phyloP scores from a whole-genome alignment of 225 moss, liverwort and hornwort species.

The Asterella californica region DNA sequence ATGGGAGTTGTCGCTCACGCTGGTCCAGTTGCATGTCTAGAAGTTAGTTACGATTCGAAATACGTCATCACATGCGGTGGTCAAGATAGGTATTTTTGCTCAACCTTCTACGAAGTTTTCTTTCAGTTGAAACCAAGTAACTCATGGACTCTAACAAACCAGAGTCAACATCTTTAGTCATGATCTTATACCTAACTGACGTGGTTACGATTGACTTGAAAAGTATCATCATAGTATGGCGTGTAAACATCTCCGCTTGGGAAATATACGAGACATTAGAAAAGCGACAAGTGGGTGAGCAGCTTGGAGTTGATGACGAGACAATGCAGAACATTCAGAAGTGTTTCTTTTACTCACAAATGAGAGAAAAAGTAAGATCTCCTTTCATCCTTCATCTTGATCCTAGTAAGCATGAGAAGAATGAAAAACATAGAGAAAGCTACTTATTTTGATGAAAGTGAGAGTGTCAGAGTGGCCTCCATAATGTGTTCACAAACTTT shows the following conservation, averaged over 20 bases:
- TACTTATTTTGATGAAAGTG: too few relatives aligned
- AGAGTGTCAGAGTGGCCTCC: too few relatives aligned
- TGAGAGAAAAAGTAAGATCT: conserved; percentile 41
- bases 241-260: conserved; percentile 36
- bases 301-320: conserved; percentile 33
- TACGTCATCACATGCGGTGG: conserved; percentile 45
- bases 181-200: background rate
- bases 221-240: conserved; percentile 53
- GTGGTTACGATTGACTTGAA: background rate
- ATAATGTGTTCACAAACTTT: too few relatives aligned
- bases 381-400: background rate
- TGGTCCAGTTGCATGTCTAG: conserved; percentile 39
- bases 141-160: background rate
- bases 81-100: conserved; percentile 37
- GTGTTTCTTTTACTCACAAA: conserved; percentile 51
- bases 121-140: too few relatives aligned
- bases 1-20: conserved; percentile 54
- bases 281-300: conserved; percentile 26
- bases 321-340: conserved; percentile 39
- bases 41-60: conserved; percentile 47
- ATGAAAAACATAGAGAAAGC: background rate
- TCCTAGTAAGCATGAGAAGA: background rate
- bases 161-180: background rate
- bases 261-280: conserved; percentile 38
- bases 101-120: too few relatives aligned